Evolutionary conservation across 2,329 filamentous ascomycete species (phyloP), one percentile per base, ranked within the genome.

Genomic region (Calonectria pseudoreteaudii): DNA sequence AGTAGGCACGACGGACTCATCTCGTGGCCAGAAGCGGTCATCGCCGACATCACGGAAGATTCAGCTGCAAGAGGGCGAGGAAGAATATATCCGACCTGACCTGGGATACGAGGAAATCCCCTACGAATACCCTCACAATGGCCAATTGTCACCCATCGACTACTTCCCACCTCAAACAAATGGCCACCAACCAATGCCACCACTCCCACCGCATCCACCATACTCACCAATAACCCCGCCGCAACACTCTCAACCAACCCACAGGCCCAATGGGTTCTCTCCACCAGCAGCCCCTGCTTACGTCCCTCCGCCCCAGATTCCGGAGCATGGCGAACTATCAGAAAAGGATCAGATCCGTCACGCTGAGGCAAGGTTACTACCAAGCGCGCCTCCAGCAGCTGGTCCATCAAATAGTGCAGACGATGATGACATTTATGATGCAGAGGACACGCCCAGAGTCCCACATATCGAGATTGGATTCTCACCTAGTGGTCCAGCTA

Each of bases 1-100:
- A 1, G 92, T 98, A 26, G 97, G 97, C 1, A 98, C 95, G 0
- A 90, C 90, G 44, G 96, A 99, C 83, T 96, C 92, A 78, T 90
- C 90, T 9, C 79, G 81, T 9, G 73, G 74, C 1, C 83, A 80
- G 28, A 82, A 81, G 64, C 73, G 77, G 41, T 66, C 71, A 10
- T 80, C 80, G 4, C 80, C 80, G 28, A 76, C 78, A 30, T 80
- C 80, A 34, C 79, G 78, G 34, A 82, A 81, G 31, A 69, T 81
- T 13, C 76, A 79, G 13, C 77, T 83, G 13, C 74, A 76, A 4
- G 81, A 83, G 60, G 82, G 79, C 52, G 84, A 84, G 23, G 82
- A 83, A 13, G 81, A 83, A 3, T 73, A 75, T 26, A 77, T 76
- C n/a, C 76, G 74, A 7, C 71, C 77, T 30, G 82, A 82, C 9